Evolutionary conservation across 2,329 filamentous ascomycete genomes (phyloP).

Genomic region (Penicillium decumbens): DNA sequence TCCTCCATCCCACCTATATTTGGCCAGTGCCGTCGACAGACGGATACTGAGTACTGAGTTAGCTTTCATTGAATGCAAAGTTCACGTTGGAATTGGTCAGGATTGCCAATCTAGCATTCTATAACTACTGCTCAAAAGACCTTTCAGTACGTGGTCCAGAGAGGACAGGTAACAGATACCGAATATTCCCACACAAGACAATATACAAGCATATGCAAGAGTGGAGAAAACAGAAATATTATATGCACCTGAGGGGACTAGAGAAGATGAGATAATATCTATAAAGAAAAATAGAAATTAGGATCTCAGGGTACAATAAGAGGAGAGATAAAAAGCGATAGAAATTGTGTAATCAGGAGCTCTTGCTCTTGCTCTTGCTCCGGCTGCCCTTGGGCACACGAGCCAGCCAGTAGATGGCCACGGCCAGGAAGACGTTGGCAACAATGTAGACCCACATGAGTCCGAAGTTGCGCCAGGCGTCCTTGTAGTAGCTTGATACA

Average conservation of each 20-base stretch:
- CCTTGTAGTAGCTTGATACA: constrained; percentile 42
- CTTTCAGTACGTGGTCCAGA: no score
- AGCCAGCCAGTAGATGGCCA: constrained; percentile 60
- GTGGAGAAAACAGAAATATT: background rate
- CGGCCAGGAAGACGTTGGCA: constrained; percentile 59
- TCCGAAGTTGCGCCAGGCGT: constrained; percentile 66
- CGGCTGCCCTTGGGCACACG: constrained; percentile 47
- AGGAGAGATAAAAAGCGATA: background rate
- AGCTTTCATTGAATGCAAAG: no score
- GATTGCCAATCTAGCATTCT: no score
- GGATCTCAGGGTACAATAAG: no score
- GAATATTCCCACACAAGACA: no score
- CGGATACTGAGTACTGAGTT: no score
- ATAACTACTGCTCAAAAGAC: no score
- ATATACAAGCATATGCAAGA: background rate
- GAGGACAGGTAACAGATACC: no score
- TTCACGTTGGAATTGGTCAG: no score
- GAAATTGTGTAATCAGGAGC: background rate
- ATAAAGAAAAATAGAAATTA: background rate
- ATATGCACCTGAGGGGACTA: background rate
- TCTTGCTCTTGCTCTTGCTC: constrained; percentile 22
- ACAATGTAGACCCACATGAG: constrained; percentile 63
- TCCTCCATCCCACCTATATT: no score
- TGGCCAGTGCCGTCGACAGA: no score
- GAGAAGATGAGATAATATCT: background rate